phyloP scores from a whole-genome alignment of 306 rosid genomes.

The Quercus robur region DNA sequence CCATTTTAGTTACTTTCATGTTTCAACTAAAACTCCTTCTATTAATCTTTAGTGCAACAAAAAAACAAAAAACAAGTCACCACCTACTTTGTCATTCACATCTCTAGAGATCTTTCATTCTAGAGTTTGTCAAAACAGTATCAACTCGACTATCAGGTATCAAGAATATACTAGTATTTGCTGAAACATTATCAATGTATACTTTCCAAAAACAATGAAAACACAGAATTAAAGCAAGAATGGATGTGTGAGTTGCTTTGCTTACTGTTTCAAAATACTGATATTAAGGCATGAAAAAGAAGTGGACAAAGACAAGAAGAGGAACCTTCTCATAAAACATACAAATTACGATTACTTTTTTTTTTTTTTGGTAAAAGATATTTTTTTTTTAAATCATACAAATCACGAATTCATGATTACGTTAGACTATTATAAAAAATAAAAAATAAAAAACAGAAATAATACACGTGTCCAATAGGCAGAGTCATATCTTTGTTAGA shows the following conservation, averaged over 20 bases:
- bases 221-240: not conserved
- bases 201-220: constrained; percentile 12
- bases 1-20: constrained; percentile 37
- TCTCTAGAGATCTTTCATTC: too few relatives aligned
- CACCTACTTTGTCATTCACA: constrained; percentile 19
- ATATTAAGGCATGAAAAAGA: constrained; percentile 17
- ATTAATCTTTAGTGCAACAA: constrained; percentile 5
- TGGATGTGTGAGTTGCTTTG: constrained; percentile 30
- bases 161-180: not conserved
- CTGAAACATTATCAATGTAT: not conserved
- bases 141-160: not conserved
- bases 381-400: not conserved
- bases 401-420: not conserved
- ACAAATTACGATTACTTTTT: not conserved
- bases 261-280: constrained; percentile 15
- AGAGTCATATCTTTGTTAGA: constrained; percentile 14
- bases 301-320: constrained; percentile 29
- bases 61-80: constrained; percentile 27
- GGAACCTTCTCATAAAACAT: constrained; percentile 18
- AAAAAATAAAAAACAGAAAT: not conserved
- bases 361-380: too few relatives aligned
- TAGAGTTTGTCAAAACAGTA: not conserved
- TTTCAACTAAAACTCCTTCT: constrained; percentile 30
- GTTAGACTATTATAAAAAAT: not conserved
- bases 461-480: not conserved